Evolutionary conservation across 176 grass and related monocot species (phyloP).

Genomic region (Poa annua): DNA sequence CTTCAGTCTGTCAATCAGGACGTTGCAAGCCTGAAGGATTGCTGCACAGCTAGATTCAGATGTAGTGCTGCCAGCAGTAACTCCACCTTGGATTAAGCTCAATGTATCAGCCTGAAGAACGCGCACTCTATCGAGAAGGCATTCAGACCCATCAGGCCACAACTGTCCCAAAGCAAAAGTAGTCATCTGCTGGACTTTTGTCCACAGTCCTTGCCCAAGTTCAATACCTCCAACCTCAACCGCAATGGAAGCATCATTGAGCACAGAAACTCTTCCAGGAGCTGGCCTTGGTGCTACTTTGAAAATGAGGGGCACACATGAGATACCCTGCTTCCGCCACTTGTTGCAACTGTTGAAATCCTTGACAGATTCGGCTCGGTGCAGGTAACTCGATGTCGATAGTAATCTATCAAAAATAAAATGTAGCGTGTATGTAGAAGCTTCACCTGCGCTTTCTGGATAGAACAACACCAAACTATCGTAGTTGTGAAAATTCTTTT

Average conservation of each 20-base stretch:
- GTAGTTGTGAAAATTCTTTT: conserved; percentile 70
- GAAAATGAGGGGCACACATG: conserved; percentile 55
- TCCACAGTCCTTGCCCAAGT: conserved; percentile 83
- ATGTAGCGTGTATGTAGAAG: conserved; percentile 66
- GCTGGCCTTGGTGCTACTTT: conserved; percentile 27
- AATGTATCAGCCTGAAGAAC: conserved; percentile 75
- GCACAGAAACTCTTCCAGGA: conserved; percentile 76
- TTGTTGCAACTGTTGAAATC: conserved; percentile 62
- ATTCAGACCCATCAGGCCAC: conserved; percentile 55
- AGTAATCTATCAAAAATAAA: conserved; percentile 57
- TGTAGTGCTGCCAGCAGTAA: conserved; percentile 59
- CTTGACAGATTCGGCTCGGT: conserved; percentile 39
- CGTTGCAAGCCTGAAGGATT: conserved; percentile 56
- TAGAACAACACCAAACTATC: conserved; percentile 57
- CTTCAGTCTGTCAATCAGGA: conserved; percentile 61
- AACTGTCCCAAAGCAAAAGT: conserved; percentile 52
- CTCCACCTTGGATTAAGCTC: conserved; percentile 68
- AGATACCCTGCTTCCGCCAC: conserved; percentile 77
- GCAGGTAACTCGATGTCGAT: conserved; percentile 45
- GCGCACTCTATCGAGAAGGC: conserved; percentile 63
- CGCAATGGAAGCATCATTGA: conserved; percentile 70
- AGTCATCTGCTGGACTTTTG: conserved; percentile 78
- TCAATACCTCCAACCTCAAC: conserved; percentile 80
- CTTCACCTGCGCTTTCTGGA: conserved; percentile 47
- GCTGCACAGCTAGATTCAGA: conserved; percentile 79